A percentile compares a stretch with the other conserved stretches of the same genome.
Evolutionary conservation across 352 stramenopile species (phyloP).

Genomic region (Phytopythium aichiense): DNA sequence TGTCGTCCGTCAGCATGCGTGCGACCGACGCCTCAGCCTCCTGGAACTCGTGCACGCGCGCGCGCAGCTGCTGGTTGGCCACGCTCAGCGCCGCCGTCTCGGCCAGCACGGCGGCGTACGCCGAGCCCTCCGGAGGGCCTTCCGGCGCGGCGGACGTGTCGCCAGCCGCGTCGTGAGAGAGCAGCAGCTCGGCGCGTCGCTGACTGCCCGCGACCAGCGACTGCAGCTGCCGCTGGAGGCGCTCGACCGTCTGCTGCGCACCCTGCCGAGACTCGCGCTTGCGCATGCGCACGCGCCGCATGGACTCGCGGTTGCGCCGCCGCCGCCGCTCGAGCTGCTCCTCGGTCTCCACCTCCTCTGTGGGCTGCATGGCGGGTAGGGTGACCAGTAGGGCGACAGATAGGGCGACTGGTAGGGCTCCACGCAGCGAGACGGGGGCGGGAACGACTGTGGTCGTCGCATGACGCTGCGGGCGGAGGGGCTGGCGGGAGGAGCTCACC

Average conservation of each 20-base stretch:
- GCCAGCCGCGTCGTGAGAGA: neutral
- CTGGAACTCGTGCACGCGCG: slow-evolving; percentile 11
- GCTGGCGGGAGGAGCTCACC: no score
- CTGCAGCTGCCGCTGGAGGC: slow-evolving; percentile 17
- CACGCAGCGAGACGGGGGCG: no score
- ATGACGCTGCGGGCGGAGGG: no score
- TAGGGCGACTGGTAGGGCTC: no score
- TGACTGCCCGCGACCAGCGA: slow-evolving; percentile 10
- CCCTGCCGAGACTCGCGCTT: slow-evolving; percentile 13
- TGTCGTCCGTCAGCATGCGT: slow-evolving; percentile 14
- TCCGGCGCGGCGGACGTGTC: no score
- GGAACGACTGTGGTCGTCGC: no score
- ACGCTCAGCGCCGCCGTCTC: slow-evolving; percentile 16
- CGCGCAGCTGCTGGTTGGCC: slow-evolving; percentile 15
- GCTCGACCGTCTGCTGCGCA: slow-evolving; percentile 10
- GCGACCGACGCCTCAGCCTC: slow-evolving; percentile 8
- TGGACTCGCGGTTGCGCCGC: slow-evolving; percentile 28
- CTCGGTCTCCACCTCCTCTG: no score
- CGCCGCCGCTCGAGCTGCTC: slow-evolving; percentile 13
- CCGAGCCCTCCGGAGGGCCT: no score
- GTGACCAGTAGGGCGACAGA: no score
- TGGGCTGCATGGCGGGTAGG: no score
- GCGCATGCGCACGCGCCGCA: slow-evolving; percentile 22
- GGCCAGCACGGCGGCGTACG: slow-evolving; percentile 7
- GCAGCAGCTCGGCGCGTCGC: slow-evolving; percentile 1